Conservation (phyloP, 2,329 filamentous ascomycete species). For the Ambrosiella xylebori region DNA sequence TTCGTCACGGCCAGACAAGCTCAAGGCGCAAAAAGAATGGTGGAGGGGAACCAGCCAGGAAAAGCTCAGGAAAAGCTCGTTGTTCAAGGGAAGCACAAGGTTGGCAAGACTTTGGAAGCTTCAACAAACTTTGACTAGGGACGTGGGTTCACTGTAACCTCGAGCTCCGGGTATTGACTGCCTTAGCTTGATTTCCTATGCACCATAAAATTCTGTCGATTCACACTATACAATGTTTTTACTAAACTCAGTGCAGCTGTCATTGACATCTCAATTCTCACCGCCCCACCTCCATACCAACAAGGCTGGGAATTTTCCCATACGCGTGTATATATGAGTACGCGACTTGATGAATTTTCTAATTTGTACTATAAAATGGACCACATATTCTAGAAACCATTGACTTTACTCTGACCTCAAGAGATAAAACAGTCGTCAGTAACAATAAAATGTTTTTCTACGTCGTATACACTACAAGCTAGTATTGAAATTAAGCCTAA, state of each 20-base stretch:
- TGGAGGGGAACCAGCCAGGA: neutral
- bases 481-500: neutral
- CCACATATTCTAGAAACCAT: too few relatives aligned
- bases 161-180: neutral
- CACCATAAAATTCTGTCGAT: too few relatives aligned
- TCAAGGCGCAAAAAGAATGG: conserved; percentile 1
- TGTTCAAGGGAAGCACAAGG: conserved; percentile 1
- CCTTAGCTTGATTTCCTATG: neutral
- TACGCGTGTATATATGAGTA: conserved; percentile 5
- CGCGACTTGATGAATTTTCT: neutral
- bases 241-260: neutral
- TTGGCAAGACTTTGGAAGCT: neutral
- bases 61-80: neutral
- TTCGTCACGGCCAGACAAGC: neutral
- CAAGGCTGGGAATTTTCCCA: conserved; percentile 5
- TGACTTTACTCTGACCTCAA: too few relatives aligned
- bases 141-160: neutral
- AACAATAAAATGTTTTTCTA: too few relatives aligned
- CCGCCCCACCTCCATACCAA: conserved; percentile 5
- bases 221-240: too few relatives aligned
- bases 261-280: neutral
- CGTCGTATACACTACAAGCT: too few relatives aligned
- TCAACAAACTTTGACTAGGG: conserved; percentile 2
- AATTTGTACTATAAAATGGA: neutral
- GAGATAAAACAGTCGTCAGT: too few relatives aligned